Percentiles rank a stretch among this genome's conserved stretches.
These are phyloP conservation scores for Amanita phalloides DNA, from an alignment of 768 basidiomycete species.

Conservation along the genomic window DNA sequence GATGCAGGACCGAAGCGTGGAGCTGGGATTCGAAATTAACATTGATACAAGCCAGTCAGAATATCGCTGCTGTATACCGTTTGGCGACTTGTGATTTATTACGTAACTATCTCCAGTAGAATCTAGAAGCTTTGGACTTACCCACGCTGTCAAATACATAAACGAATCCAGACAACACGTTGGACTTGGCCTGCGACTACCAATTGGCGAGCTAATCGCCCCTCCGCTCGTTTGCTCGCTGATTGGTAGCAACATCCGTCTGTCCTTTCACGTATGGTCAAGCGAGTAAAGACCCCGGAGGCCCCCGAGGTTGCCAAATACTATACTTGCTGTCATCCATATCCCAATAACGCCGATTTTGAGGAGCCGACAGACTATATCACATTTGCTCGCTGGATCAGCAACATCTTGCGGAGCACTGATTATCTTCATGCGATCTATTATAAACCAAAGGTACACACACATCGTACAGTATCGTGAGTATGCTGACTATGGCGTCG, in stretches of 20 bases:
- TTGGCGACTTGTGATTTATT: too few relatives aligned
- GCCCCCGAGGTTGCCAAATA: conserved; percentile 34
- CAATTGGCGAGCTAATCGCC: too few relatives aligned
- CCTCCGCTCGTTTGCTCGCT: too few relatives aligned
- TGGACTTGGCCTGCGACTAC: too few relatives aligned
- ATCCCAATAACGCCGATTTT: conserved; percentile 31
- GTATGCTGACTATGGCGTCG: not conserved
- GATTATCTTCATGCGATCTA: conserved; percentile 29
- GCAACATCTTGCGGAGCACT: conserved; percentile 25
- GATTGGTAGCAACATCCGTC: too few relatives aligned
- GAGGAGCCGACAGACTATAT: conserved; percentile 27
- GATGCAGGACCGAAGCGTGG: not conserved
- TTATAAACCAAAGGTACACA: conserved; percentile 32
- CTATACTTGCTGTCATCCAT: conserved; percentile 37
- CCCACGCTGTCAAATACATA: too few relatives aligned
- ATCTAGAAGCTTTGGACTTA: too few relatives aligned
- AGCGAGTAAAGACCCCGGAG: conserved; percentile 28
- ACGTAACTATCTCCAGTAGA: too few relatives aligned
- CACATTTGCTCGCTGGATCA: conserved; percentile 36
- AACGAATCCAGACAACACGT: too few relatives aligned
- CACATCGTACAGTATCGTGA: not conserved
- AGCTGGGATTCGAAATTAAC: not conserved
- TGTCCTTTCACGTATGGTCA: conserved; percentile 24
- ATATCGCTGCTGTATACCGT: too few relatives aligned
- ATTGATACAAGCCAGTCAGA: too few relatives aligned